Evolutionary conservation across 2,329 filamentous ascomycete genomes (phyloP).

Genomic region (Aureobasidium musti): DNA sequence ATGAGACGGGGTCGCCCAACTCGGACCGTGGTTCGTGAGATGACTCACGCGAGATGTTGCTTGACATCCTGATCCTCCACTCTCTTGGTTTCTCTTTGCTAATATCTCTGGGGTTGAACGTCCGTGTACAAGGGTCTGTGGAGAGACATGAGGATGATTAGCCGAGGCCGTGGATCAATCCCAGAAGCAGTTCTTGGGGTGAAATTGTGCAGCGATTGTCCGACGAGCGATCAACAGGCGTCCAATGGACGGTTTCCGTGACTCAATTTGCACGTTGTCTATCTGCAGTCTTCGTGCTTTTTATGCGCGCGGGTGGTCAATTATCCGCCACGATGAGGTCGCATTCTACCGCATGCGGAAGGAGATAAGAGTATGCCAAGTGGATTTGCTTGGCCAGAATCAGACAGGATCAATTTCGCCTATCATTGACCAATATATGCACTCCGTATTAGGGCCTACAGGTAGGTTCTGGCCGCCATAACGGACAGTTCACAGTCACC

Average conservation of each 20-base stretch:
- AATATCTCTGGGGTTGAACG: constrained; percentile 17
- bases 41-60: neutral
- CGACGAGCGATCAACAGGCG: neutral
- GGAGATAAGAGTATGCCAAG: constrained; percentile 19
- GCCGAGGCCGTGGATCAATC: constrained; percentile 5
- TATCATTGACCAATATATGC: constrained; percentile 17
- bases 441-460: constrained; percentile 10
- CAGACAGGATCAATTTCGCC: constrained; percentile 17
- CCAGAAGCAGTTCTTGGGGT: neutral
- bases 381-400: neutral
- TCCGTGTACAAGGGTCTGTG: constrained; percentile 25
- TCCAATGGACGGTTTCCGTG: constrained; percentile 3
- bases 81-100: constrained; percentile 22
- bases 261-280: constrained; percentile 18
- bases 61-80: neutral
- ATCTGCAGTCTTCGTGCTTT: constrained; percentile 19
- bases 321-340: constrained; percentile 21
- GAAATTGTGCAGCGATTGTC: neutral
- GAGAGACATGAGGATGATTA: constrained; percentile 8
- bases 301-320: constrained; percentile 25
- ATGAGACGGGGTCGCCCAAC: neutral
- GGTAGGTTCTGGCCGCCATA: constrained; percentile 21
- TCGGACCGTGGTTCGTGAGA: neutral
- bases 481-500: constrained; percentile 16
- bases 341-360: constrained; percentile 21